phyloP scores from a whole-genome alignment of 1,139 yeast species.

The Candida sp. region DNA sequence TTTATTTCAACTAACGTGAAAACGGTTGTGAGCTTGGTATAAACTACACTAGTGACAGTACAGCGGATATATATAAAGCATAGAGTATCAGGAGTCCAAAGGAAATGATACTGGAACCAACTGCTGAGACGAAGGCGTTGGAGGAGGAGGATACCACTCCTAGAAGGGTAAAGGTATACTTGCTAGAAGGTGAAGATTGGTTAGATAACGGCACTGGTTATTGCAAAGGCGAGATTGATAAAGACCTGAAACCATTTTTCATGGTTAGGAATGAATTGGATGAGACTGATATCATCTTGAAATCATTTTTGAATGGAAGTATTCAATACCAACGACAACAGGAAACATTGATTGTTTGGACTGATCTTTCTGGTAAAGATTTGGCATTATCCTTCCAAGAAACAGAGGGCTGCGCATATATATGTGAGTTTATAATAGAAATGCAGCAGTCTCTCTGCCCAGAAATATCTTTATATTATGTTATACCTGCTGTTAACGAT shows the following conservation, averaged over 20 bases:
- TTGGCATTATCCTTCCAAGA: conserved; percentile 93
- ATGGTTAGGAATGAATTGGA: conserved; percentile 72
- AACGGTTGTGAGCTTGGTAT: too few relatives aligned
- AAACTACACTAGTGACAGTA: background rate
- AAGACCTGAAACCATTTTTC: conserved; percentile 50
- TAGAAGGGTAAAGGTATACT: conserved; percentile 85
- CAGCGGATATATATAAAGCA: background rate
- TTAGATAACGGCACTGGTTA: conserved; percentile 91
- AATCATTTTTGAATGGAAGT: conserved; percentile 65
- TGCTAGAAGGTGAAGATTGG: conserved; percentile 83
- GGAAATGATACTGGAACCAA: conserved; percentile 1
- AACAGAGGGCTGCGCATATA: conserved; percentile 79
- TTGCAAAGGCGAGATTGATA: conserved; percentile 67
- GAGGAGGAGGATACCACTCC: conserved; percentile 27
- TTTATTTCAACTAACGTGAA: too few relatives aligned
- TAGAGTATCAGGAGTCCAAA: background rate
- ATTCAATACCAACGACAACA: conserved; percentile 92
- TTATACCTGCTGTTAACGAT: conserved; percentile 44
- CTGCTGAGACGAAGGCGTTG: background rate
- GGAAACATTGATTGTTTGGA: conserved; percentile 94
- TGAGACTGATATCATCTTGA: conserved; percentile 55
- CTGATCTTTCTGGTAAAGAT: conserved; percentile 74
- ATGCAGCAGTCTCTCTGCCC: conserved; percentile 66
- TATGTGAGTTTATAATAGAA: conserved; percentile 76
- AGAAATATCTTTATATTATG: conserved; percentile 70